Conservation (phyloP, 768 basidiomycete species). For the Hirschioporus abietinus region DNA sequence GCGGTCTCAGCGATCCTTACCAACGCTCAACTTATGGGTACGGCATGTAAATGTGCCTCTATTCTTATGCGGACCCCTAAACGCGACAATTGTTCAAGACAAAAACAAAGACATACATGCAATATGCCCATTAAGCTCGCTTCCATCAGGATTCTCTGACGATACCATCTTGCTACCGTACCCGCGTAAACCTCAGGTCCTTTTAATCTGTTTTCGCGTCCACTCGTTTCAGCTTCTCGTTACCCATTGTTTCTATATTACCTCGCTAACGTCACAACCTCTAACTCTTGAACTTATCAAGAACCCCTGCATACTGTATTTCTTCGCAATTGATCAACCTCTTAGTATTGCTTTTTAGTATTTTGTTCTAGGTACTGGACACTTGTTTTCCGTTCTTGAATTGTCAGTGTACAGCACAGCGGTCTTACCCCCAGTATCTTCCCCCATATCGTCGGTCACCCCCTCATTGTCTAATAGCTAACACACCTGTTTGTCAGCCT, state of each 20-base stretch:
- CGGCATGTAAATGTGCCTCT: slow-evolving; percentile 57
- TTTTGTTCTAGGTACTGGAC: slow-evolving; percentile 1
- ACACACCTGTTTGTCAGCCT: background rate
- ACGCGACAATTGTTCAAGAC: background rate
- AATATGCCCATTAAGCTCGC: background rate
- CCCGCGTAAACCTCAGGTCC: background rate
- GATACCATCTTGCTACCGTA: background rate
- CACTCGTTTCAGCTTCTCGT: background rate
- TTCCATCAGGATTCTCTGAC: background rate
- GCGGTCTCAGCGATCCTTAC: slow-evolving; percentile 67
- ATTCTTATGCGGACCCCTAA: background rate
- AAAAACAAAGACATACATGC: background rate
- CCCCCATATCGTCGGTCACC: slow-evolving; percentile 1
- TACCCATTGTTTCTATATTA: background rate
- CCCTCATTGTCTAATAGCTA: slow-evolving; percentile 1
- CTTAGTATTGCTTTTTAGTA: slow-evolving; percentile 1
- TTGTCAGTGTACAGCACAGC: background rate
- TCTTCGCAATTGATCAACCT: slow-evolving; percentile 1
- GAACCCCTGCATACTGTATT: background rate
- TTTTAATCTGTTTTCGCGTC: slow-evolving; percentile 1
- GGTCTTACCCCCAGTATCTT: background rate
- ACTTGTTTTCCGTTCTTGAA: slow-evolving; percentile 1
- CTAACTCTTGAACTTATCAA: background rate
- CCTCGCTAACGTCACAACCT: background rate
- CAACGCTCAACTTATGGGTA: slow-evolving; percentile 71